Conservation (phyloP, 164 flowering plant genomes). For the Paratinospora sagittata region DNA sequence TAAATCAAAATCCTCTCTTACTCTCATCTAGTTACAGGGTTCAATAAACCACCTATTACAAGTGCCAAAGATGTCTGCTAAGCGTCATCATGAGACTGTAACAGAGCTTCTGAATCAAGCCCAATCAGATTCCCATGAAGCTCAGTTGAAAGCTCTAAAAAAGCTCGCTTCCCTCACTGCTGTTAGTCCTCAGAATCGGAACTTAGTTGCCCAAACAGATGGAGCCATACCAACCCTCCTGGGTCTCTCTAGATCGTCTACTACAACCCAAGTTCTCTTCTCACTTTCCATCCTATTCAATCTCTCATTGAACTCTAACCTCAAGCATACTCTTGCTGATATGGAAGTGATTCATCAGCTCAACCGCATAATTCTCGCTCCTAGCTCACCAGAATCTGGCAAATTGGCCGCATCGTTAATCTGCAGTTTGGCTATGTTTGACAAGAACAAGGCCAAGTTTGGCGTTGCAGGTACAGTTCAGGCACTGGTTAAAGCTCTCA, state of each 20-base stretch:
- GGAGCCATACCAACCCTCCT: conserved; percentile 36
- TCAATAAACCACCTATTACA: background rate
- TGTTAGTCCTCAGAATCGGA: conserved; percentile 51
- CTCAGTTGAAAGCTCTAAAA: conserved; percentile 35
- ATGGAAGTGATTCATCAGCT: conserved; percentile 48
- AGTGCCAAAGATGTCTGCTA: conserved; percentile 9
- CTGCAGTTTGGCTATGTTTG: conserved; percentile 68
- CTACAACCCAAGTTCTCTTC: conserved; percentile 32
- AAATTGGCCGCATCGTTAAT: conserved; percentile 45
- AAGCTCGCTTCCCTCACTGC: conserved; percentile 43
- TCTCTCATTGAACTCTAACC: conserved; percentile 57
- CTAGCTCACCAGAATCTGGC: conserved; percentile 32
- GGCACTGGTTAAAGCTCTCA: conserved; percentile 37
- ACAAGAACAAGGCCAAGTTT: conserved; percentile 65
- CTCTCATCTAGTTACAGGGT: background rate
- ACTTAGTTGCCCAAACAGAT: conserved; percentile 38
- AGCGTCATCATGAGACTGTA: conserved; percentile 5
- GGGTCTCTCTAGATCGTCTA: conserved; percentile 29
- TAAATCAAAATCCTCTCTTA: background rate
- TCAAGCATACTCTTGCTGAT: conserved; percentile 40
- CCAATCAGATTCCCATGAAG: conserved; percentile 29
- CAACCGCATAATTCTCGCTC: conserved; percentile 34
- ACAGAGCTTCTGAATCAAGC: conserved; percentile 13
- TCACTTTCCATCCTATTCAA: conserved; percentile 58
- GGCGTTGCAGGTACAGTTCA: conserved; percentile 64